Evolutionary conservation across 176 grass and related monocot species (phyloP), one percentile per base, ranked within the genome.

Genomic region (Paspalum vaginatum): DNA sequence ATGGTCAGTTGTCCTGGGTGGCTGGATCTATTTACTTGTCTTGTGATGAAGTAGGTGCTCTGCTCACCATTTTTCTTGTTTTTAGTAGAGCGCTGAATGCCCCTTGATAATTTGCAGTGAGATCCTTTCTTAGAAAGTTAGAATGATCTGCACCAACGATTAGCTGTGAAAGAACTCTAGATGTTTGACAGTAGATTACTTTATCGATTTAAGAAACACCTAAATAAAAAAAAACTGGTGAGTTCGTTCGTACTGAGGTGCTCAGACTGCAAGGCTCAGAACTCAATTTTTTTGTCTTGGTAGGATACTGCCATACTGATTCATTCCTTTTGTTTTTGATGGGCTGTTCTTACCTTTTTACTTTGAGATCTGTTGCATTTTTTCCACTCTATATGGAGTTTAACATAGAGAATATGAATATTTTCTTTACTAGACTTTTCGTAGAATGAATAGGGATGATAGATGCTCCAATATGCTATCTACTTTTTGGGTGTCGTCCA

Each of bases 401-500:
- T 16, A 8, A 0, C 24, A 2, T 50, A 22, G 81, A 68, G 22
- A 61, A 68, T 52, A 24, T 27, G 22, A 39, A 22, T 26, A 4
- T 49, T 75, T 75, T 61, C 9, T 61, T 61, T 32, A 32, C 40
- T 68, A 43, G 5, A 38, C 68, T 65, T 79, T 83, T 75, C 44
- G 55, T 63, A 75, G 57, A 62, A 75, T 43, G 39, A 46, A 47
- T 11, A 65, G 8, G 2, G 46, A 80, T 85, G 76, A 40, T 67
- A 80, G 39, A 62, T 2, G 8, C 48, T 68, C 18, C 53, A 75
- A 73, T 18, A 76, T 84, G 62, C 24, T 79, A 49, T 61, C 48
- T 14, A 88, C 7, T 22, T 79, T 79, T 63, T 52, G 0, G 63
- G 6, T 68, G 11, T 80, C 4, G 2, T 65, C 42, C 53, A 59